Conservation (phyloP, 768 basidiomycete species). For the Phylloporus scabripes region DNA sequence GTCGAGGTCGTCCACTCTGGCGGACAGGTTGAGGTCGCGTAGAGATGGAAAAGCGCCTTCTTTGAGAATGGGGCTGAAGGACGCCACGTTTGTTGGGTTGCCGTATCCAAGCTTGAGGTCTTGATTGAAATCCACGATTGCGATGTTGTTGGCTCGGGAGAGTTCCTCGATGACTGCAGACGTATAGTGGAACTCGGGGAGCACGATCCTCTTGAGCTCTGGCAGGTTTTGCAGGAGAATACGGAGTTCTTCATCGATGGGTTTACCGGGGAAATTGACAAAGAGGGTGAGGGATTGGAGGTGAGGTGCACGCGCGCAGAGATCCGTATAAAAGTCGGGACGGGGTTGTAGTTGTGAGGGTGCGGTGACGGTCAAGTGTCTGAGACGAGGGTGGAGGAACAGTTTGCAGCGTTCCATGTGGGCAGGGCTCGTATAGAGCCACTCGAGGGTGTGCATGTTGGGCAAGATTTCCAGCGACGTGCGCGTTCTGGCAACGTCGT, state of each 20-base stretch:
- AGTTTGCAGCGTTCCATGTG: slow-evolving; percentile 39
- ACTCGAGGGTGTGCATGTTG: slow-evolving; percentile 46
- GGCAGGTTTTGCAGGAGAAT: slow-evolving; percentile 37
- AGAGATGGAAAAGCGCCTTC: slow-evolving; percentile 51
- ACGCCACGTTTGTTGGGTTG: slow-evolving; percentile 36
- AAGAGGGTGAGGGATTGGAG: slow-evolving; percentile 45
- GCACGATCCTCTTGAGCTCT: slow-evolving; percentile 41
- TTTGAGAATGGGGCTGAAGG: slow-evolving; percentile 39
- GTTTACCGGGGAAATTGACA: slow-evolving; percentile 34
- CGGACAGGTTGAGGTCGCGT: slow-evolving; percentile 47
- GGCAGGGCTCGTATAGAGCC: slow-evolving; percentile 31
- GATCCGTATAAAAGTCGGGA: slow-evolving; percentile 29
- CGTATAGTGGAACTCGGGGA: slow-evolving; percentile 51
- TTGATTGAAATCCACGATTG: slow-evolving; percentile 51
- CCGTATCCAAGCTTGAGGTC: slow-evolving; percentile 45
- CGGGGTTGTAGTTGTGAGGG: slow-evolving; percentile 14
- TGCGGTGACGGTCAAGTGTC: slow-evolving; percentile 31
- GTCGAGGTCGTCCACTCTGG: slow-evolving; percentile 39
- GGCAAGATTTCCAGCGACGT: slow-evolving; percentile 50
- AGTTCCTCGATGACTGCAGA: slow-evolving; percentile 41
- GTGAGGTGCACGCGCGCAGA: slow-evolving; percentile 47
- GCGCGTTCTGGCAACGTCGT: slow-evolving; percentile 54
- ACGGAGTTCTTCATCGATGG: slow-evolving; percentile 38
- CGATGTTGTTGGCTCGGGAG: slow-evolving; percentile 40
- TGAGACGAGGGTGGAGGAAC: slow-evolving; percentile 56